phyloP scores from a whole-genome alignment of 106 monocot species.

The Dioscorea alata region DNA sequence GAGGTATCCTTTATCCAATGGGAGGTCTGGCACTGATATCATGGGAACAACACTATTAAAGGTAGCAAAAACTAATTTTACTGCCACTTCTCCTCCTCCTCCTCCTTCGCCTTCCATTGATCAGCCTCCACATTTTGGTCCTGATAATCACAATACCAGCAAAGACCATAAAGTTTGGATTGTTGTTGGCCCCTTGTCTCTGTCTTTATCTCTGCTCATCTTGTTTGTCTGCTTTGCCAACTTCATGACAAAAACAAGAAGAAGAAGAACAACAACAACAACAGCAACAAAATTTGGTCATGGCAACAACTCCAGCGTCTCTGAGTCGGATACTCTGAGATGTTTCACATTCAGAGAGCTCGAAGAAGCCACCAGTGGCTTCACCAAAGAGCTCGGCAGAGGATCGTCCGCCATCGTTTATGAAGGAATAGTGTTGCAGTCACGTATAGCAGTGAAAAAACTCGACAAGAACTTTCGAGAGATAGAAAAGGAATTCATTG shows the following conservation, averaged over 20 bases:
- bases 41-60: neutral
- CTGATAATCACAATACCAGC: neutral
- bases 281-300: too few relatives aligned
- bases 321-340: too few relatives aligned
- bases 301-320: too few relatives aligned
- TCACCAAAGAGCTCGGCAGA: slow-evolving; percentile 19
- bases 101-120: neutral
- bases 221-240: neutral
- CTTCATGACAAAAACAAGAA: too few relatives aligned
- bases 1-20: slow-evolving; percentile 20
- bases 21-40: neutral
- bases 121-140: neutral
- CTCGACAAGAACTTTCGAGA: neutral
- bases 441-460: slow-evolving; percentile 23
- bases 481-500: slow-evolving; percentile 21
- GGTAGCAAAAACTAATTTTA: neutral
- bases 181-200: neutral
- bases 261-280: too few relatives aligned
- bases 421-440: slow-evolving; percentile 7
- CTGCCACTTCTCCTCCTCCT: neutral
- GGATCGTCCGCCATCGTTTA: slow-evolving; percentile 17
- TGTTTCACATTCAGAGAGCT: neutral
- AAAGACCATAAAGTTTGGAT: neutral
- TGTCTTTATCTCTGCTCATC: neutral
- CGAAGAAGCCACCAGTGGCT: slow-evolving; percentile 9